Conservation (phyloP, 2,329 filamentous ascomycete species). For the Zymoseptoria tritici region DNA sequence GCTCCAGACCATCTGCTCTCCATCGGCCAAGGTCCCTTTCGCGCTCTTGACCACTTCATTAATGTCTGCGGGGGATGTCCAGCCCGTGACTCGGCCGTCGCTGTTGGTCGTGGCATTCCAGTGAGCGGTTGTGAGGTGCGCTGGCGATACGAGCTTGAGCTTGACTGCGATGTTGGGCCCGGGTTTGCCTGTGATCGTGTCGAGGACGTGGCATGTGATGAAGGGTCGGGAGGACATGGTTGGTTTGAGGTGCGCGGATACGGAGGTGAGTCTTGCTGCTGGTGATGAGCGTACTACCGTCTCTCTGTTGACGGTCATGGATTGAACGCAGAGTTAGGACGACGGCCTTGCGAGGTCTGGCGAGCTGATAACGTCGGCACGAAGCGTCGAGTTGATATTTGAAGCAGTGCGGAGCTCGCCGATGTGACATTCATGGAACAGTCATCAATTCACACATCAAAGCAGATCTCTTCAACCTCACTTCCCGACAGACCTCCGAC, state of each 20-base stretch:
- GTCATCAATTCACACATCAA: neutral
- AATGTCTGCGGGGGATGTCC: slow-evolving; percentile 46
- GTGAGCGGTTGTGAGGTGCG: slow-evolving; percentile 31
- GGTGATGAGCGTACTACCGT: neutral
- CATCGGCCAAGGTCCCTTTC: slow-evolving; percentile 20
- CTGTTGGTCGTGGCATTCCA: slow-evolving; percentile 65
- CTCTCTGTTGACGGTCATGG: neutral
- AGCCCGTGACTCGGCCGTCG: slow-evolving; percentile 66
- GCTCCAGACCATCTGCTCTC: slow-evolving; percentile 53
- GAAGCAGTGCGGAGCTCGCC: neutral
- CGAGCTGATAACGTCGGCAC: too few relatives aligned
- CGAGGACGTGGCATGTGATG: slow-evolving; percentile 82
- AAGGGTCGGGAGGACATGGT: slow-evolving; percentile 36
- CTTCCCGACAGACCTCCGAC: too few relatives aligned
- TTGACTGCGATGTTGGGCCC: slow-evolving; percentile 60
- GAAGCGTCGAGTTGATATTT: neutral
- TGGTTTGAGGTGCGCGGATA: slow-evolving; percentile 8
- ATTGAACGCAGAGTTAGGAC: neutral
- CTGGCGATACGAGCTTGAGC: slow-evolving; percentile 43
- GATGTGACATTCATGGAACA: neutral
- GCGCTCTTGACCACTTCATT: slow-evolving; percentile 34
- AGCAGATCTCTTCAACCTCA: too few relatives aligned
- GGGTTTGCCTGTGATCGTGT: slow-evolving; percentile 67
- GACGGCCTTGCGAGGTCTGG: neutral
- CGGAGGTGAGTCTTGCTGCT: slow-evolving; percentile 7